phyloP scores from a whole-genome alignment of 306 rosid genomes.

The Elaeagnus macrophylla region DNA sequence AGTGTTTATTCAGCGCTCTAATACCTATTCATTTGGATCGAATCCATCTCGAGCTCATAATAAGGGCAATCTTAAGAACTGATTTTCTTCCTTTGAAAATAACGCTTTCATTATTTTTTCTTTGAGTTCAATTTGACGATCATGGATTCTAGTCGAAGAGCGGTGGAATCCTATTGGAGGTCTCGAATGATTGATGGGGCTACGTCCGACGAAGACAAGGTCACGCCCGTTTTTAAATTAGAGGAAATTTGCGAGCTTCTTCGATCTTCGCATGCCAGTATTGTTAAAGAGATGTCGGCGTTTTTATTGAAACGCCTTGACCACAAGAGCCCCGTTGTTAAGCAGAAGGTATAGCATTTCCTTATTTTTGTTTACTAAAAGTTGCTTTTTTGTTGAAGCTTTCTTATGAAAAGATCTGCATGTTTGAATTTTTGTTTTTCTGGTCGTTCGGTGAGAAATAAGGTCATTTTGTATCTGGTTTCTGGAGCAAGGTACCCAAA shows the following conservation, averaged over 20 bases:
- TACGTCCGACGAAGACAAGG: slow-evolving; percentile 94
- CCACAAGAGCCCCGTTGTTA: slow-evolving; percentile 85
- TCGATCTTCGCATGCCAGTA: slow-evolving; percentile 78
- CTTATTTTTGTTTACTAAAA: neutral
- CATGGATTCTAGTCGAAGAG: slow-evolving; percentile 97
- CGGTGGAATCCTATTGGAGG: slow-evolving; percentile 95
- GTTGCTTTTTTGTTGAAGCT: slow-evolving; percentile 10
- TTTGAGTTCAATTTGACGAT: slow-evolving; percentile 11
- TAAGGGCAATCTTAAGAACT: neutral
- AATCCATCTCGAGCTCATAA: slow-evolving; percentile 13
- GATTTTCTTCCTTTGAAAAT: slow-evolving; percentile 1
- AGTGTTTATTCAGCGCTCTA: neutral
- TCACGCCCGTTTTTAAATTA: slow-evolving; percentile 80
- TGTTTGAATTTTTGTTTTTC: slow-evolving; percentile 1
- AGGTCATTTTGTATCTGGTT: neutral
- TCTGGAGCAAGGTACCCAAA: no score
- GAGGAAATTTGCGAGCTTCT: slow-evolving; percentile 82
- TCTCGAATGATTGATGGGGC: slow-evolving; percentile 79
- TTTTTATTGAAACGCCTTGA: slow-evolving; percentile 77
- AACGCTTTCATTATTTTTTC: neutral
- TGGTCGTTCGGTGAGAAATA: no score
- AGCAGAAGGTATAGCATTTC: slow-evolving; percentile 74
- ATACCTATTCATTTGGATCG: slow-evolving; percentile 12
- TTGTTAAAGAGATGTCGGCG: slow-evolving; percentile 84
- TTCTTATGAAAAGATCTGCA: slow-evolving; percentile 22